These are phyloP conservation scores for Claviceps citrina DNA, from an alignment of 2,329 filamentous ascomycete species.

Conservation along the genomic window DNA sequence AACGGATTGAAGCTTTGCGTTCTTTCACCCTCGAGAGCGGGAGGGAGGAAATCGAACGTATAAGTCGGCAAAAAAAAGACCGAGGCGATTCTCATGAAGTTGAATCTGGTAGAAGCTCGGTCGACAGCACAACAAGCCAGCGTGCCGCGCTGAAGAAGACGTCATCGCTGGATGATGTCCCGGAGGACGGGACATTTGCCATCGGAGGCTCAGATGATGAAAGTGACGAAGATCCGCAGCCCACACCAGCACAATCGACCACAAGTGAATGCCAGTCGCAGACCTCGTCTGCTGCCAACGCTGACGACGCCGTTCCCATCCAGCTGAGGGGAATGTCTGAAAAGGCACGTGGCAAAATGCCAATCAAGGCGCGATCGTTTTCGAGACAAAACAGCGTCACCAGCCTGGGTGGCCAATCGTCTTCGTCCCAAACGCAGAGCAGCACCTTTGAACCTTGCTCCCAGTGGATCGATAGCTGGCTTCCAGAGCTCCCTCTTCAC, in stretches of 20 bases:
- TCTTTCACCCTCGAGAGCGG: conserved; percentile 85
- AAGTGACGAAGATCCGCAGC: conserved; percentile 35
- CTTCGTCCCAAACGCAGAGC: conserved; percentile 38
- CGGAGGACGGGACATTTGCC: conserved; percentile 64
- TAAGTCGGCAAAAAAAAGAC: conserved; percentile 52
- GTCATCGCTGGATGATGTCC: conserved; percentile 18
- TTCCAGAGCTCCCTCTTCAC: conserved; percentile 80
- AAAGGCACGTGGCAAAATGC: conserved; percentile 92
- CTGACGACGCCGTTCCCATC: conserved; percentile 65
- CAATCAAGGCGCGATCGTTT: conserved; percentile 65
- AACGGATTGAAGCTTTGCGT: conserved; percentile 69
- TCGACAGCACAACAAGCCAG: conserved; percentile 53
- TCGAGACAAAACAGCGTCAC: conserved; percentile 82
- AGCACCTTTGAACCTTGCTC: conserved; percentile 59
- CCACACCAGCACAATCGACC: conserved; percentile 46
- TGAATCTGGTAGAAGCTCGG: conserved; percentile 42
- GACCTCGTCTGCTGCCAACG: conserved; percentile 50
- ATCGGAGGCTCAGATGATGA: conserved; percentile 73
- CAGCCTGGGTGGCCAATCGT: conserved; percentile 54
- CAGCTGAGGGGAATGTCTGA: conserved; percentile 90
- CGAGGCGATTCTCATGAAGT: conserved; percentile 34
- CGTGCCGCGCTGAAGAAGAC: conserved; percentile 15
- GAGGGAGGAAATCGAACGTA: conserved; percentile 76
- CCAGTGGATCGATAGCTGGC: conserved; percentile 84
- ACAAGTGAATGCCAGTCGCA: conserved; percentile 47